Base-by-base conservation (phyloP, 805 yeast genomes). In the Kregervanrija fluxuum region DNA sequence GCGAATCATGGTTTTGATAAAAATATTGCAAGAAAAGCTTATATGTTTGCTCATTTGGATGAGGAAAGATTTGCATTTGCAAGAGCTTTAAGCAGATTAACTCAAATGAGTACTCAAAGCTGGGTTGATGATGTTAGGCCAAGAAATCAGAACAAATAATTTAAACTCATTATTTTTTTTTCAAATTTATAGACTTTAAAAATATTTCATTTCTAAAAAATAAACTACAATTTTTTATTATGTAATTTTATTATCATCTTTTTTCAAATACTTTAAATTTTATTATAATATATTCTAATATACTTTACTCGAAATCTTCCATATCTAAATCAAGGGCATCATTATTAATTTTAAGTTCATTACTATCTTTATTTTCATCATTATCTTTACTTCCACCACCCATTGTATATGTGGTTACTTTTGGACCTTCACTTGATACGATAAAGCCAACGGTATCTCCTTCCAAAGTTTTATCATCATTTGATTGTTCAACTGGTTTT, bases 31-130 rank as follows among this genome's bases (percentile, higher is more conserved):
- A 74, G 78, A 53, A 78, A 79, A 57, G 85, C 89, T 1, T 59
- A 79, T 53, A 76, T 85, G 76, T 91, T 93, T 67, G 86, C 85
- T 40, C 57, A 51, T 5, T 75, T 93, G 35, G 98, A 89, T 64
- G 99, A 91, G 64, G 99, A 91, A 66, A 77, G 83, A 62, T 93
- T 91, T 68, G 99, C 99, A 15, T 91, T 91, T 70, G 96, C 96
- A 0, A 76, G 99, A 59, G 97, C 98, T 0, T 70, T 91, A 47
- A 82, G 93, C 54, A 79, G 99, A 60, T 71, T 93, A 52, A 76
- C 90, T 37, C 98, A 91, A 54, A 91, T 91, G 97, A 82, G 95
- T 52, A 84, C 95, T 5, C 82, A 81, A 22, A 95, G 85, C 42
- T 91, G 99, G 99, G 81, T 87, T 6, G 88, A 82, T 40, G 54